Evolutionary conservation across 768 basidiomycete genomes (phyloP).

Genomic region (Neoboletus brunneissimus): DNA sequence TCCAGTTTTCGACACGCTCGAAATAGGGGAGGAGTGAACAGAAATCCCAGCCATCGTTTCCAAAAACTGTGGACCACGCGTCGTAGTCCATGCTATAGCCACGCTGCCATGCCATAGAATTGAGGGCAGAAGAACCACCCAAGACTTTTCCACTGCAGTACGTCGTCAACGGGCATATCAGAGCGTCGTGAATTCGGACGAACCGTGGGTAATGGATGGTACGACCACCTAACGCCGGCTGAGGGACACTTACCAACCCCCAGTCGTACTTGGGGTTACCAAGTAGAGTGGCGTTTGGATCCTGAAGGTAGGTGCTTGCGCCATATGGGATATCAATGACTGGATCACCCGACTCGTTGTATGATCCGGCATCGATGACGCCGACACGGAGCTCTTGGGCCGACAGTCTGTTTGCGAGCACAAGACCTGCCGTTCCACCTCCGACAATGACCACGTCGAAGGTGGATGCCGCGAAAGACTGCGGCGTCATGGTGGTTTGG

Average conservation of each 20-base stretch:
- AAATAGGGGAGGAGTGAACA: neutral
- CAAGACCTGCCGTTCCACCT: neutral
- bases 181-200: neutral
- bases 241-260: neutral
- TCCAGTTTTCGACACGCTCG: neutral
- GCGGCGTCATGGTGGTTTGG: neutral
- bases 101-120: neutral
- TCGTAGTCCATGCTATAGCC: neutral
- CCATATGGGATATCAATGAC: neutral
- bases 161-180: neutral
- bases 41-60: neutral
- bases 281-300: neutral
- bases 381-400: neutral
- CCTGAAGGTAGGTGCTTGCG: neutral
- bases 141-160: neutral
- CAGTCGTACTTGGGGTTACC: neutral
- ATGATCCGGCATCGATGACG: neutral
- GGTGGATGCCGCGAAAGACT: neutral
- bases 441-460: neutral
- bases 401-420: neutral
- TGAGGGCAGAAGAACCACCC: constrained; percentile 2
- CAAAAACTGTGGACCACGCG: neutral
- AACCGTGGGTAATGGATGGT: neutral
- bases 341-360: neutral
- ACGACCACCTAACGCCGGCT: neutral